These are phyloP conservation scores for Candida quercuum DNA, from an alignment of 805 yeast species.

Conservation along the genomic window DNA sequence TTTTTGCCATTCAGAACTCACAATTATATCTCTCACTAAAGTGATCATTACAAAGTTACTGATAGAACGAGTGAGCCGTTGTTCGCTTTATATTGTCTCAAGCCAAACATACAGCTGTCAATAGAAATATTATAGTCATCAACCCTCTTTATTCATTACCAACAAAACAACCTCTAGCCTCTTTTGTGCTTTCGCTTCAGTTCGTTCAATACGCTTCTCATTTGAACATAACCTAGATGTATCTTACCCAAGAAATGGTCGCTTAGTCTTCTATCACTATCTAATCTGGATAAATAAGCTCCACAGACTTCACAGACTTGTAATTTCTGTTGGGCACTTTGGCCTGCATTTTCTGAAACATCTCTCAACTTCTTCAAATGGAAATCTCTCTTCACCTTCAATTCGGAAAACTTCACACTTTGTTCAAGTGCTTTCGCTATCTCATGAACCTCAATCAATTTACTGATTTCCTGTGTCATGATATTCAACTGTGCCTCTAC, in stretches of 20 bases:
- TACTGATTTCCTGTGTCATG: constrained; percentile 59
- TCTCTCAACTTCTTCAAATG: constrained; percentile 53
- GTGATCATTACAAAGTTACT: no score
- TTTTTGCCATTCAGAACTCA: no score
- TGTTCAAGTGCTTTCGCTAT: constrained; percentile 46
- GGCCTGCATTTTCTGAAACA: constrained; percentile 69
- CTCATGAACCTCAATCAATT: constrained; percentile 45
- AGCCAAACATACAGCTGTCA: no score
- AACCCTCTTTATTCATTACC: not conserved
- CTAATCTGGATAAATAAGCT: constrained; percentile 78
- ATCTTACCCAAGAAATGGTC: constrained; percentile 88
- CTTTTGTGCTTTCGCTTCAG: constrained; percentile 13
- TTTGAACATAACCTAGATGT: constrained; percentile 75
- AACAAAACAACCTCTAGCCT: not conserved
- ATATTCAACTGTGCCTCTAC: constrained; percentile 61
- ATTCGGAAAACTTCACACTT: constrained; percentile 38
- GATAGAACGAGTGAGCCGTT: no score
- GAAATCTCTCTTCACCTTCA: constrained; percentile 42
- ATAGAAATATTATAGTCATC: no score
- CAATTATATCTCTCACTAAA: no score
- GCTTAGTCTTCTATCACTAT: constrained; percentile 81
- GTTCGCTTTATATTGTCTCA: no score
- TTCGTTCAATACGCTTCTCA: constrained; percentile 42
- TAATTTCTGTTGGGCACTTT: constrained; percentile 81
- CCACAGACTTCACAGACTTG: constrained; percentile 92